Evolutionary conservation across 179 eudicot genomes (phyloP).

Genomic region (Camellia oleifera): DNA sequence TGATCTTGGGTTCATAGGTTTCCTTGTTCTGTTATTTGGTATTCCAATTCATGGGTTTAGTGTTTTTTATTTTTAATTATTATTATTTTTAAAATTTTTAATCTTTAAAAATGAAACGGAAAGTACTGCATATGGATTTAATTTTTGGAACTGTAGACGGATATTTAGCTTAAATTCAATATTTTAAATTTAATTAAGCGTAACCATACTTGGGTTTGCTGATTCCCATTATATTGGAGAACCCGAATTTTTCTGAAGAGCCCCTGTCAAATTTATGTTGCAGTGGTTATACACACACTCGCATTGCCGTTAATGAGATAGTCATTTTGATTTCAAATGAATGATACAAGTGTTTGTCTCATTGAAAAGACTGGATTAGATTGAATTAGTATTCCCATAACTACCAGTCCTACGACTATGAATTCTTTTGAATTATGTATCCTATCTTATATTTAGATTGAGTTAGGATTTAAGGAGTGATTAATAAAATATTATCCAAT

Average conservation of each 20-base stretch:
- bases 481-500: too few species aligned
- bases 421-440: too few species aligned
- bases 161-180: background rate
- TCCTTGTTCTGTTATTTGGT: background rate
- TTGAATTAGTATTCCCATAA: too few species aligned
- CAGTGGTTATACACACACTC: background rate
- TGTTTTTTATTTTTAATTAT: background rate
- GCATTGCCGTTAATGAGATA: too few species aligned
- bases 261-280: background rate
- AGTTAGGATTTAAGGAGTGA: too few species aligned
- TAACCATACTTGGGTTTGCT: background rate
- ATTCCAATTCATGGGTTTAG: background rate
- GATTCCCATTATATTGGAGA: constrained; percentile 1
- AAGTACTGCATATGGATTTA: background rate
- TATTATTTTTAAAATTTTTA: too few species aligned
- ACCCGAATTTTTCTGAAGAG: background rate
- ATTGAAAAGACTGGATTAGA: too few species aligned
- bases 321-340: background rate
- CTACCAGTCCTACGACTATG: too few species aligned
- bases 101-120: background rate
- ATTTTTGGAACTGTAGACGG: background rate
- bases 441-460: too few species aligned
- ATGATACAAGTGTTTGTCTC: background rate
- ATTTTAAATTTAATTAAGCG: background rate
- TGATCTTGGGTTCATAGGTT: too few species aligned